Conservation (phyloP, 78 protist species). For the Acrasis kona region DNA sequence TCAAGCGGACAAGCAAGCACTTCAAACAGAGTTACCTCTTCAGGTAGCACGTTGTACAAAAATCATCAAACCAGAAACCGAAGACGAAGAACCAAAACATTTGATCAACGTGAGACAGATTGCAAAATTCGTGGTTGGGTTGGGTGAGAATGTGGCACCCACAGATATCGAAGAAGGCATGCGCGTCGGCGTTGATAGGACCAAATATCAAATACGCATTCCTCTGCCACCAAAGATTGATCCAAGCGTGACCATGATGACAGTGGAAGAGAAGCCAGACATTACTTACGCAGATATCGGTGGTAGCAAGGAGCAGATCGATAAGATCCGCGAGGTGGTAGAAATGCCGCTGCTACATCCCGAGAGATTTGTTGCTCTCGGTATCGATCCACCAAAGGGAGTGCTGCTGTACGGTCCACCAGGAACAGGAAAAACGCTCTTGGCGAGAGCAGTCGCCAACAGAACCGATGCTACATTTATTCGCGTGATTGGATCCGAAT, state of each 20-base stretch:
- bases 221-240: conserved; percentile 99
- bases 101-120: conserved; percentile 88
- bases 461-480: conserved; percentile 98
- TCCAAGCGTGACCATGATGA: conserved; percentile 99
- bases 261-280: conserved; percentile 99
- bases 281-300: conserved; percentile 99
- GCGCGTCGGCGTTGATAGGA: conserved; percentile 94
- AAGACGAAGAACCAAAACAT: conserved; percentile 77
- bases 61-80: conserved; percentile 68
- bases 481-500: conserved; percentile 97
- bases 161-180: conserved; percentile 99
- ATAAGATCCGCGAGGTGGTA: conserved; percentile 97
- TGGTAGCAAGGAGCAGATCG: conserved; percentile 97
- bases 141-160: conserved; percentile 92
- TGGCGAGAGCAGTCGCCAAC: conserved; percentile 99
- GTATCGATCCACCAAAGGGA: conserved; percentile 99
- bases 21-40: conserved; percentile 86
- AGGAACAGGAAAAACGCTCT: conserved; percentile 99
- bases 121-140: conserved; percentile 99
- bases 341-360: conserved; percentile 97
- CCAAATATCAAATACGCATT: conserved; percentile 92
- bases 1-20: conserved; percentile 76
- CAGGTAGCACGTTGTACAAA: conserved; percentile 98
- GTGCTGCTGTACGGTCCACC: conserved; percentile 96
- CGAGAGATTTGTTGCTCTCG: conserved; percentile 91